Percentiles rank a stretch among this genome's conserved stretches.
These are phyloP conservation scores for Suillus paluster DNA, from an alignment of 768 basidiomycete species.

Conservation along the genomic window DNA sequence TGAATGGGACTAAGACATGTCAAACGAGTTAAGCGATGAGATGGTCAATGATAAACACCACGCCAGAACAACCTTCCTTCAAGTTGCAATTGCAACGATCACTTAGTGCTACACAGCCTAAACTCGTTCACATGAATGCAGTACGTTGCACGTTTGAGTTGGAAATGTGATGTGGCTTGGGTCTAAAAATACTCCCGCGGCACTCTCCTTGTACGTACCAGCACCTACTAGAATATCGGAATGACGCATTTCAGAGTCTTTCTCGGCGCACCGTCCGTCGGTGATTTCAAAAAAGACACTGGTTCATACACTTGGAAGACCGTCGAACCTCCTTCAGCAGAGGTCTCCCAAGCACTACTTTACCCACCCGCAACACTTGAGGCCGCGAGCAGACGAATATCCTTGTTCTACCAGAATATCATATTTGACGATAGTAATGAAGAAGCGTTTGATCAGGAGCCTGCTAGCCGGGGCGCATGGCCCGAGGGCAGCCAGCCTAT, in stretches of 20 bases:
- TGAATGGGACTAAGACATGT: background rate
- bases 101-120: background rate
- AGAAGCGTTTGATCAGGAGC: constrained; percentile 31
- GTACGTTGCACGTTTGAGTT: background rate
- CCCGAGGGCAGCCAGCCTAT: constrained; percentile 5
- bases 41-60: background rate
- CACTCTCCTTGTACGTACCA: too few relatives aligned
- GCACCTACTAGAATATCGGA: background rate
- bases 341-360: constrained; percentile 24
- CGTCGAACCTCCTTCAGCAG: constrained; percentile 29
- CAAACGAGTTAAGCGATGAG: background rate
- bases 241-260: constrained; percentile 54
- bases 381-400: constrained; percentile 71
- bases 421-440: constrained; percentile 60
- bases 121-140: background rate
- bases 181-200: background rate
- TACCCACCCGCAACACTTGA: constrained; percentile 63
- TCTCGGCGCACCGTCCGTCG: constrained; percentile 46
- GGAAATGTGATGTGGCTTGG: background rate
- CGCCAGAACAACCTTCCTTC: background rate
- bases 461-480: constrained; percentile 24
- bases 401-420: constrained; percentile 68
- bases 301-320: constrained; percentile 51
- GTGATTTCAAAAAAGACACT: constrained; percentile 41
- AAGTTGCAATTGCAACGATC: background rate